Evolutionary conservation across 2,329 filamentous ascomycete species (phyloP), one percentile per base, ranked within the genome.

Genomic region (Epichloe elymi): DNA sequence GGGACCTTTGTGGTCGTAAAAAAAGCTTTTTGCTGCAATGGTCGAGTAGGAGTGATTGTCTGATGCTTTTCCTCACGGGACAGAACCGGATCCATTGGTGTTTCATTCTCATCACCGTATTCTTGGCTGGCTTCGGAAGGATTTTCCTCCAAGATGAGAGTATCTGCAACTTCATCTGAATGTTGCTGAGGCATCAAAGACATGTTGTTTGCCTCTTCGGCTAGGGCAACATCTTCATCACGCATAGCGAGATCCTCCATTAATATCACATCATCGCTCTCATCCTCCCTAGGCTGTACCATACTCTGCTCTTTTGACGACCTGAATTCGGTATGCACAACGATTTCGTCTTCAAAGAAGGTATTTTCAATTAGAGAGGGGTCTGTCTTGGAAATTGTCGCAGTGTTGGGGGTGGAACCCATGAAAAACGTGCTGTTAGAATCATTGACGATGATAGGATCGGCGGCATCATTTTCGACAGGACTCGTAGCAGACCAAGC

Each of bases 1-100:
- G 86, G 85, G 4, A 90, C 80, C 66, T 89, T 90, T 26, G 83
- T 86, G 0, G 86, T 81, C 0, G 86, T 90, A 63, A 86, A 79
- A 79, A 84, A 78, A 3, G 61, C 58, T 51, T 73, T 72, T 15
- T 65, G 68, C n/a, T 65, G 68, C n/a, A 72, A 59, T 0, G 68
- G 66, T 15, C 78, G 74, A 47, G 74, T 67, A 0, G 83, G 83
- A 1, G 83, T 86, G 7, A 72, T 67, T 1, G 78, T 78, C 2
- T 64, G 53, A 50, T 53, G 35, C 46, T 58, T 51, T 15, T 57
- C 53, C 5, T 55, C 47, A 20, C 53, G 56, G 23, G 57, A 54
- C 35, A 78, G 64, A 20, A 67, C 67, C 17, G 74, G 74, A 52
- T 82, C 76, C 19, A 78, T 70, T 3, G 75, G 80, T 10, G 78